Conservation (phyloP, 768 basidiomycete genomes). For the Naematelia aurantialba region DNA sequence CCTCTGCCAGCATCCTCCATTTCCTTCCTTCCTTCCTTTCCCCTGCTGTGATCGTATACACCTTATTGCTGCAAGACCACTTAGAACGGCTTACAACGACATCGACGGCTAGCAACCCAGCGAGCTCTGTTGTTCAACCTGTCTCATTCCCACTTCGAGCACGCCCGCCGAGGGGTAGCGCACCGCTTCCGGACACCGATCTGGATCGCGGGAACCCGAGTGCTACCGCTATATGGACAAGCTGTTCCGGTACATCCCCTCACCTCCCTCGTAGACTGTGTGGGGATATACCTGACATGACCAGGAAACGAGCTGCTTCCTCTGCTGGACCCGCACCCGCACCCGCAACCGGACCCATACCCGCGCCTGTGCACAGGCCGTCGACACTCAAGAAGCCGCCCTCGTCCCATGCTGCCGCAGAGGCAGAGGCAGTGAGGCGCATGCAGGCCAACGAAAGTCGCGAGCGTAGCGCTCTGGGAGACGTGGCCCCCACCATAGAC, state of each 20-base stretch:
- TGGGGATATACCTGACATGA: not conserved
- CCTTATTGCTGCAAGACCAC: too few species aligned
- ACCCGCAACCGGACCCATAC: not conserved
- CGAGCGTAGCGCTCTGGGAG: not conserved
- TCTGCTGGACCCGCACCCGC: not conserved
- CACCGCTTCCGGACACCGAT: not conserved
- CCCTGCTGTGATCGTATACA: not conserved
- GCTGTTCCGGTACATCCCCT: not conserved
- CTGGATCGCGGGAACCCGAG: too few species aligned
- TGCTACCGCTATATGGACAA: not conserved
- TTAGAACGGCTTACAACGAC: too few species aligned
- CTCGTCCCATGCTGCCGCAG: not conserved
- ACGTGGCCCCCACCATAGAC: constrained; percentile 31
- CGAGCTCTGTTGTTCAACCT: too few species aligned
- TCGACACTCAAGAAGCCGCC: constrained; percentile 1
- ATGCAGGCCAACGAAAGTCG: not conserved
- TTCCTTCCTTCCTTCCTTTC: not conserved
- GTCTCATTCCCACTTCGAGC: too few species aligned
- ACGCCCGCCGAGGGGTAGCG: too few species aligned
- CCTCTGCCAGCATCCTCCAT: not conserved
- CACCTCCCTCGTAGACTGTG: not conserved
- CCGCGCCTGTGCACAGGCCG: not conserved
- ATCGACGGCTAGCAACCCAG: too few species aligned
- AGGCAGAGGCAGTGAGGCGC: not conserved
- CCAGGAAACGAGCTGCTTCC: not conserved